Percentiles rank a stretch among this genome's conserved stretches.
Evolutionary conservation across 1,284 basidiomycete species (phyloP).

Genomic region (Rhodofomes roseus): DNA sequence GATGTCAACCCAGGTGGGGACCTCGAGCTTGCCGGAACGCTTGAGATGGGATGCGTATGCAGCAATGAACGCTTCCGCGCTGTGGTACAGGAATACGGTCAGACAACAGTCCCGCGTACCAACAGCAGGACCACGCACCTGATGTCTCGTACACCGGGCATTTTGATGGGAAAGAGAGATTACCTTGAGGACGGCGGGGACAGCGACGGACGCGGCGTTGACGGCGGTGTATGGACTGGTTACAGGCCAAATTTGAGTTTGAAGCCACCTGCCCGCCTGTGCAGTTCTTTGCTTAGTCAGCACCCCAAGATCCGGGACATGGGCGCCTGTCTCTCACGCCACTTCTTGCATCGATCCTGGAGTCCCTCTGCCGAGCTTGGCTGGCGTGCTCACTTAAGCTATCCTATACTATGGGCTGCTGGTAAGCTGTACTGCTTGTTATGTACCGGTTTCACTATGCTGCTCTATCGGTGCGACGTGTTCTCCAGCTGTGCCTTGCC

Average conservation of each 20-base stretch:
- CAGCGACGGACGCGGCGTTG: conserved; percentile 39
- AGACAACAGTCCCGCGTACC: background rate
- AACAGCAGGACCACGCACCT: conserved; percentile 43
- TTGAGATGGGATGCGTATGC: conserved; percentile 94
- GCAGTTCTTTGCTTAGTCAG: conserved; percentile 32
- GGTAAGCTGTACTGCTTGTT: background rate
- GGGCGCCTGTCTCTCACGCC: background rate
- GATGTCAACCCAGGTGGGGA: conserved; percentile 98
- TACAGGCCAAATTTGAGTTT: conserved; percentile 35
- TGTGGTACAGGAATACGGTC: conserved; percentile 26
- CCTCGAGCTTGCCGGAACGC: conserved; percentile 96
- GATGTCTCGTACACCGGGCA: conserved; percentile 93
- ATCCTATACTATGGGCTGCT: background rate
- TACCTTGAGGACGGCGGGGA: conserved; percentile 44
- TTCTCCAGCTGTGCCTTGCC: background rate
- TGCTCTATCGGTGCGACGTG: background rate
- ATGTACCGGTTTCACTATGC: background rate
- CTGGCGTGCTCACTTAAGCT: background rate
- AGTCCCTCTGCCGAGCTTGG: background rate
- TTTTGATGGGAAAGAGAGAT: conserved; percentile 44
- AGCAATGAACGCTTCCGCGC: conserved; percentile 87
- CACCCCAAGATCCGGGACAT: background rate
- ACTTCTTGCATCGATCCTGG: background rate
- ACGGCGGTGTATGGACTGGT: conserved; percentile 31
- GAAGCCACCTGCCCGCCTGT: conserved; percentile 33